Evolutionary conservation across 2,329 filamentous ascomycete species (phyloP).

Genomic region (Diaporthe nobilis): DNA sequence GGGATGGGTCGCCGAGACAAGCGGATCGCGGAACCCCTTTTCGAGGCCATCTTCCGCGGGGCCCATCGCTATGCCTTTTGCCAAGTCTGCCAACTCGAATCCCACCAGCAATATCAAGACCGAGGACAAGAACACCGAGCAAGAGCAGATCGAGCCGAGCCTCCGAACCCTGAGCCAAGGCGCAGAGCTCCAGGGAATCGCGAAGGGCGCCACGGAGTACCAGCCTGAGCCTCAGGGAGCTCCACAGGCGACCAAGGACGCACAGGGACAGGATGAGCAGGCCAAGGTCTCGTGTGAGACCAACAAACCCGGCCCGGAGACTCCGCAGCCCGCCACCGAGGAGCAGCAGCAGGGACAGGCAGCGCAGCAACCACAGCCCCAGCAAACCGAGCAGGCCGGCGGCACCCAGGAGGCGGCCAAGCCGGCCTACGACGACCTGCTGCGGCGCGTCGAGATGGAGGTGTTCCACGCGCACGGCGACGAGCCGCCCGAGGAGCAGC

Average conservation of each 20-base stretch:
- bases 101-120: neutral
- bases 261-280: neutral
- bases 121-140: too few relatives aligned
- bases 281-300: too few relatives aligned
- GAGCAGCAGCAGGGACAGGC: neutral
- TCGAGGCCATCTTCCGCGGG: neutral
- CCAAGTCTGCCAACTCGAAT: neutral
- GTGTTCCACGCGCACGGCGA: neutral
- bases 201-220: neutral
- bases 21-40: neutral
- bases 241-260: too few relatives aligned
- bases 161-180: neutral
- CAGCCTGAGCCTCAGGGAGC: neutral
- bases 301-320: neutral
- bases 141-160: neutral
- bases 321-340: too few relatives aligned
- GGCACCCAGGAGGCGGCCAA: accelerated
- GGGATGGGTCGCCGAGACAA: neutral
- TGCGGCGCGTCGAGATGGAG: neutral
- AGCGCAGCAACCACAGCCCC: neutral
- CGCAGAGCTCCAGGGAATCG: neutral
- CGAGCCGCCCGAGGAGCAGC: neutral
- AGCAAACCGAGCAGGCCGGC: neutral
- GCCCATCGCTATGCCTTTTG: neutral
- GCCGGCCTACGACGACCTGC: neutral